These are phyloP conservation scores for Plectranthus barbatus DNA, from an alignment of 257 asterid species.

Conservation along the genomic window DNA sequence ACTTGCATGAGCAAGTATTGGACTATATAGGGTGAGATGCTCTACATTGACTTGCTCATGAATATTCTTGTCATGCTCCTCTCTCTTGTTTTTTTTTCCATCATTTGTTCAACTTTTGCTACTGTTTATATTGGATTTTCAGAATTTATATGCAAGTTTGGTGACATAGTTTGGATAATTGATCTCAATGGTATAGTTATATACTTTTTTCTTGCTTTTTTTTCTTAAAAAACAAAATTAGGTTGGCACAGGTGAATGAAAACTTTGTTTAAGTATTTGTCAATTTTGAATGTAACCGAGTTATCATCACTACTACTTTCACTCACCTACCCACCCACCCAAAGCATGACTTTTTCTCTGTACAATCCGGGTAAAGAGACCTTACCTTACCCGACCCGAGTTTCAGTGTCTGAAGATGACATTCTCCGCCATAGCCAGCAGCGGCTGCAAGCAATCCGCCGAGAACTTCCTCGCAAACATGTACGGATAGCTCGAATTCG, in stretches of 20 bases:
- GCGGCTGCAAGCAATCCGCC: conserved; percentile 61
- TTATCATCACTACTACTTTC: no score
- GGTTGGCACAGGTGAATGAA: no score
- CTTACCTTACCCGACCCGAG: conserved; percentile 32
- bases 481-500: conserved; percentile 42
- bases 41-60: neutral
- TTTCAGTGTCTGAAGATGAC: conserved; percentile 51
- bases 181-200: neutral
- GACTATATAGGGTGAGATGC: no score
- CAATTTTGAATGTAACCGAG: no score
- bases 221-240: no score
- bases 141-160: neutral
- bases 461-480: conserved; percentile 75
- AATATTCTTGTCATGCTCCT: neutral
- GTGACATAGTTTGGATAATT: neutral
- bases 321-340: no score
- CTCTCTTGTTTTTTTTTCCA: neutral
- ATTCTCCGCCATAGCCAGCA: conserved; percentile 40
- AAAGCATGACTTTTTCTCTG: no score
- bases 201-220: no score
- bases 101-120: neutral
- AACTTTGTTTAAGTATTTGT: no score
- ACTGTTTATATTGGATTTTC: neutral
- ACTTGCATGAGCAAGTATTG: no score
- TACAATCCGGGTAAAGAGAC: neutral